Conservation (phyloP, 164 flowering plant genomes). For the Vitis cinerea region DNA sequence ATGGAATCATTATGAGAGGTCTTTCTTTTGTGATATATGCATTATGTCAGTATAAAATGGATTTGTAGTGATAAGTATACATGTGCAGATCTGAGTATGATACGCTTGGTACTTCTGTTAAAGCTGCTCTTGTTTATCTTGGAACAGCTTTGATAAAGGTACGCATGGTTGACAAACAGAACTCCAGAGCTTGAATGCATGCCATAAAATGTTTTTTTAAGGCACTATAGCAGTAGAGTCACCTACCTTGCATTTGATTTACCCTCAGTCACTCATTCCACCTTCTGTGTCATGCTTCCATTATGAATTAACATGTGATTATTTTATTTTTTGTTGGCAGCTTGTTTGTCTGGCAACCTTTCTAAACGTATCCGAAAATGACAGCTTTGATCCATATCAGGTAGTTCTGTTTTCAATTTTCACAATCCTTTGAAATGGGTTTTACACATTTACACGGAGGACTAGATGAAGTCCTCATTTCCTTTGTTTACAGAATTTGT, state of each 20-base stretch:
- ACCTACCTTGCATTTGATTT: neutral
- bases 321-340: constrained; percentile 35
- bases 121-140: constrained; percentile 88
- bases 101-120: constrained; percentile 86
- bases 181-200: neutral
- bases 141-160: constrained; percentile 91
- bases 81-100: constrained; percentile 92
- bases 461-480: too few relatives aligned
- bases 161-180: constrained; percentile 2
- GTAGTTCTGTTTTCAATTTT: constrained; percentile 26
- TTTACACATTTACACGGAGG: too few relatives aligned
- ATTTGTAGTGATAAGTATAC: neutral
- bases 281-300: neutral
- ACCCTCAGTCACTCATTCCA: neutral
- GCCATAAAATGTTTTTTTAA: neutral
- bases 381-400: constrained; percentile 91
- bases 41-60: neutral
- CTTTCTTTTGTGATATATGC: neutral
- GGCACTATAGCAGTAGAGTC: neutral
- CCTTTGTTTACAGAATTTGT: too few relatives aligned
- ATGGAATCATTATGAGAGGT: neutral
- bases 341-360: constrained; percentile 96
- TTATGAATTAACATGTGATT: neutral
- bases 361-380: constrained; percentile 89
- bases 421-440: too few relatives aligned